phyloP scores from a whole-genome alignment of 2,329 filamentous ascomycete genomes.

The Ophiocordyceps unilateralis region DNA sequence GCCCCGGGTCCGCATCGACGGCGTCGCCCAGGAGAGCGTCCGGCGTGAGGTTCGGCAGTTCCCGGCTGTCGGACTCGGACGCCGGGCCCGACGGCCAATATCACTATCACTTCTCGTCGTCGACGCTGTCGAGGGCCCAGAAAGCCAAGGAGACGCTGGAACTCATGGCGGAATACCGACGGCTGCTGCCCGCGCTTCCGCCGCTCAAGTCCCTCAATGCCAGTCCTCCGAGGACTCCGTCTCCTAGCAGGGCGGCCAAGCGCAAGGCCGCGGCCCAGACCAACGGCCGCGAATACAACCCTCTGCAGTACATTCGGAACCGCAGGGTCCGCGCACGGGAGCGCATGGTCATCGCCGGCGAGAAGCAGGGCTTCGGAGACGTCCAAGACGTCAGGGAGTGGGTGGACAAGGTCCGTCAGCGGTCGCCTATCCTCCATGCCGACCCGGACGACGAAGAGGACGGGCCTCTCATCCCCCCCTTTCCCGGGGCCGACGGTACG shows the following conservation, averaged over 20 bases:
- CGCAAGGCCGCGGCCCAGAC: slow-evolving; percentile 14
- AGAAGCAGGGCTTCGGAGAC: slow-evolving; percentile 62
- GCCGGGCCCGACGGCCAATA: slow-evolving; percentile 25
- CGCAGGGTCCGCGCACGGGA: slow-evolving; percentile 70
- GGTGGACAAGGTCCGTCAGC: slow-evolving; percentile 48
- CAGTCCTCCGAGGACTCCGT: neutral
- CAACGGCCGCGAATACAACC: slow-evolving; percentile 67
- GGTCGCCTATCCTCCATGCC: slow-evolving; percentile 10
- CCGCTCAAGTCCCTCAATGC: slow-evolving; percentile 38
- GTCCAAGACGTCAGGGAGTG: slow-evolving; percentile 54
- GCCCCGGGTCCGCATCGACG: slow-evolving; percentile 34
- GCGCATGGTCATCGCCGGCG: slow-evolving; percentile 54
- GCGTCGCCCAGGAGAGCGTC: slow-evolving; percentile 23
- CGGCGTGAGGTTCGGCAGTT: slow-evolving; percentile 21
- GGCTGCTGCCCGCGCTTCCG: slow-evolving; percentile 61
- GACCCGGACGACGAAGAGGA: slow-evolving; percentile 6
- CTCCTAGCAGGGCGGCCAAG: slow-evolving; percentile 9
- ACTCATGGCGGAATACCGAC: slow-evolving; percentile 67
- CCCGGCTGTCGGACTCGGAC: slow-evolving; percentile 31
- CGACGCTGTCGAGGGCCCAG: slow-evolving; percentile 65
- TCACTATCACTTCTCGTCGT: slow-evolving; percentile 54
- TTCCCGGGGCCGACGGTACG: slow-evolving; percentile 26
- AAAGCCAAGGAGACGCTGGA: slow-evolving; percentile 77
- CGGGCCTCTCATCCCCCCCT: slow-evolving; percentile 22
- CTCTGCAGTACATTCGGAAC: slow-evolving; percentile 82